Base-by-base conservation (phyloP, 371 early-diverging fungal genomes). In the Mucor lusitanicus region DNA sequence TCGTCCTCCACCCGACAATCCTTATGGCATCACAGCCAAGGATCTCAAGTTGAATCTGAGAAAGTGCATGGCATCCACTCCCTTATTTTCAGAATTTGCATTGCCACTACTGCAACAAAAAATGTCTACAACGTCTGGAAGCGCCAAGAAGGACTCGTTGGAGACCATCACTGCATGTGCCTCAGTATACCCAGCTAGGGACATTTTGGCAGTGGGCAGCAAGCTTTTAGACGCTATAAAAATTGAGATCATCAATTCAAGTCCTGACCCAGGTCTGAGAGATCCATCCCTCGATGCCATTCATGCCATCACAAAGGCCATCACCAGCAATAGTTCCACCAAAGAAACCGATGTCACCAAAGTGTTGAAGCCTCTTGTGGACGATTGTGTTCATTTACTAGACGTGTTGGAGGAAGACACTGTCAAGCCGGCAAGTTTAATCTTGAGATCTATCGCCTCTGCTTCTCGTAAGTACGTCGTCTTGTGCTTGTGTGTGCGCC, bases 81-180 rank as follows among this genome's bases (percentile, higher is more conserved):
- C 93, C 0, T 76, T 85, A 50, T 94, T 95, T 82, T 91, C 89
- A 27, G 81, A 81, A 42, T 84, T 86, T 73, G 94, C 94, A 0
- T 76, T 96, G 54, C 95, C 95, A 23, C 75, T 92, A 7, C 77
- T 98, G 21, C 73, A 95, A 12, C 93, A 94, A 65, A 98, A 97
- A 75, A 82, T 97, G 4, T 76, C 91, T 1, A 92, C 97, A 0
- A 88, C 89, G 5, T 92, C 94, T 11, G 88, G 86, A 8, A 90
- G 89, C 65, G 99, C 95, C 44, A 97, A 97, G 91, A 85, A 90
- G 75, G 96, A 95, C 77, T 89, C 96, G 1, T 85, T 96, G 84
- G 91, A 92, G 48, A 88, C 92, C 0, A 70, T 95, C 19, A 80
- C 90, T n/a, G 88, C 86, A 6, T 89, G 92, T 73, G 87, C 87